phyloP scores from a whole-genome alignment of 2,329 filamentous ascomycete species.

The Fusarium penzigii region DNA sequence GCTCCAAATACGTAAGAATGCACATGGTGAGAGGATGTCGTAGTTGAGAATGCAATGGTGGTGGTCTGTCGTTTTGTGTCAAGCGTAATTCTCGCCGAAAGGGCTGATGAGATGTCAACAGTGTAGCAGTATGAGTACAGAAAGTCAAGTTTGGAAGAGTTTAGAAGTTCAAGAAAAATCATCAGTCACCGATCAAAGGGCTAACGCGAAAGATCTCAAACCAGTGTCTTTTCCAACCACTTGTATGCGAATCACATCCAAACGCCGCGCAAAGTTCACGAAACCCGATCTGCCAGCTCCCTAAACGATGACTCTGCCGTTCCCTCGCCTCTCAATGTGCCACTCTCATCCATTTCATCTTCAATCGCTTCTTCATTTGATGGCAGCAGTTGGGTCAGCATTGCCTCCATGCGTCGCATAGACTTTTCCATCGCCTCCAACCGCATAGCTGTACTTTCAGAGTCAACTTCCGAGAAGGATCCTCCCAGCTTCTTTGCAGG shows the following conservation, averaged over 20 bases:
- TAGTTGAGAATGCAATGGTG: background rate
- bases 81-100: background rate
- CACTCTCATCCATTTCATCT: constrained; percentile 31
- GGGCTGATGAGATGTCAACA: background rate
- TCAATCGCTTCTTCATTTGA: constrained; percentile 27
- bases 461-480: constrained; percentile 48
- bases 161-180: background rate
- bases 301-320: constrained; percentile 34
- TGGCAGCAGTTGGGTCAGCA: constrained; percentile 44
- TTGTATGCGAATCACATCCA: constrained; percentile 3
- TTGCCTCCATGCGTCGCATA: constrained; percentile 49
- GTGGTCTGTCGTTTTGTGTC: background rate
- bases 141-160: background rate
- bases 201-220: constrained; percentile 4
- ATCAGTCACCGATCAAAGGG: constrained; percentile 6
- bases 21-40: constrained; percentile 42
- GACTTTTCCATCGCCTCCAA: constrained; percentile 53
- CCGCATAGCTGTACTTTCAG: constrained; percentile 44
- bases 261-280: constrained; percentile 8
- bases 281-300: constrained; percentile 10
- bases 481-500: constrained; percentile 45
- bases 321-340: constrained; percentile 30
- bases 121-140: background rate
- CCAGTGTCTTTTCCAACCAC: constrained; percentile 2
- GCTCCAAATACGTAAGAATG: constrained; percentile 47